Percentiles rank a stretch among this genome's conserved stretches.
Conservation (phyloP, 176 grass and related monocot genomes). For the Eragrostis curvula region DNA sequence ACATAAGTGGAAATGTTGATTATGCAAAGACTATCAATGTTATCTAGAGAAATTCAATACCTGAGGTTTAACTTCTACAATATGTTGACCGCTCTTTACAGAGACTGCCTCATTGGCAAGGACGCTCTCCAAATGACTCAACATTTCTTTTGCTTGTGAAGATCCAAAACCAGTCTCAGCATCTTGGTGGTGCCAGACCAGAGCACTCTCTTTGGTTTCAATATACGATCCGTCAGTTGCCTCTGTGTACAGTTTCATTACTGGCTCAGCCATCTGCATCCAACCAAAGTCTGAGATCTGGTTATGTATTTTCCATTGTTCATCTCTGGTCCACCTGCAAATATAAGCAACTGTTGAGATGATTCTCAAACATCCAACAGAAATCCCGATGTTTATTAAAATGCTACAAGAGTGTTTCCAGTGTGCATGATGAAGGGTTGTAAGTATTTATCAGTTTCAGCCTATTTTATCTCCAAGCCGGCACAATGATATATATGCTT, state of each 20-base stretch:
- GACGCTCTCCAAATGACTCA: slow-evolving; percentile 52
- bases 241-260: slow-evolving; percentile 75
- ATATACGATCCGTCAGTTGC: slow-evolving; percentile 69
- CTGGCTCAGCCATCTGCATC: slow-evolving; percentile 65
- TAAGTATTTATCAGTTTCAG: not conserved
- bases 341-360: slow-evolving; percentile 19
- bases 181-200: slow-evolving; percentile 80
- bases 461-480: slow-evolving; percentile 2
- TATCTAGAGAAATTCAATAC: slow-evolving; percentile 37
- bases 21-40: not conserved
- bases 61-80: slow-evolving; percentile 60
- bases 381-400: slow-evolving; percentile 10
- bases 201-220: slow-evolving; percentile 76
- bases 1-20: not conserved
- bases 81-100: slow-evolving; percentile 55
- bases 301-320: slow-evolving; percentile 58
- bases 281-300: slow-evolving; percentile 59
- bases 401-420: not conserved
- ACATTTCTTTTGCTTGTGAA: slow-evolving; percentile 57
- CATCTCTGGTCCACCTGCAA: slow-evolving; percentile 59
- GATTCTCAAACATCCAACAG: not conserved
- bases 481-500: not conserved
- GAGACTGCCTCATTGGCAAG: slow-evolving; percentile 47
- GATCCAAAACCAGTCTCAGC: slow-evolving; percentile 63
- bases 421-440: not conserved